Base-by-base conservation (phyloP, 2,329 filamentous ascomycete genomes). In the Claviceps humidiphila region DNA sequence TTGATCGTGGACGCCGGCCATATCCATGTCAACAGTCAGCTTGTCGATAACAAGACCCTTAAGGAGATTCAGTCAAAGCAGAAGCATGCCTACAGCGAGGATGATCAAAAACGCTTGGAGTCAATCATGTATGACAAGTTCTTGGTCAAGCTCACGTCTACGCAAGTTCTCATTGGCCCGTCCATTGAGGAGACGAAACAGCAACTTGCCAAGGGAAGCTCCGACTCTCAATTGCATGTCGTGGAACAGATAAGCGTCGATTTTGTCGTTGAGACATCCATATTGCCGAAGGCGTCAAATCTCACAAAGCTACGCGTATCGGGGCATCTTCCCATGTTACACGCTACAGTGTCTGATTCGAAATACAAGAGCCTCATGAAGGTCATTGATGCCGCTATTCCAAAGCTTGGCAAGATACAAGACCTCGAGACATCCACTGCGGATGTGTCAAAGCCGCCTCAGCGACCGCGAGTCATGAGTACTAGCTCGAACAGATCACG, bases 361-460 rank as follows among this genome's bases (percentile, higher is more conserved):
- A 98, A 98, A 66, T 98, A 98, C 73, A 98, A 97, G 71, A 90
- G 82, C 46, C 68, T 98, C 54, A 98, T 99, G 93, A 90, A 83
- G 60, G 76, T 98, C 44, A 91, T 98, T 56, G 91, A 98, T 55
- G 89, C 95, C 53, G 90, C 93, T 0, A 87, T 98, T 54, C 94
- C 93, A 1, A 90, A 86, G 55, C 84, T 97, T 26, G 72, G 75
- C 16, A 72, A 75, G 1, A 66, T 71, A 17, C 53, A 52, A 1
- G 52, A 55, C 13, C 44, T 50, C 9, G 62, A 70, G 20, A 39
- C 40, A 8, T 16, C 52, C 0, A 46, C 54, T 22, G 62, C 67
- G 4, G 60, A 66, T 56, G 52, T 61, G 37, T 37, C 55, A n/a
- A 42, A 55, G 34, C 56, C 60, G 41, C 53, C 55, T 8, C 59